phyloP scores from a whole-genome alignment of 257 asterid genomes.

The Solanum sejunctum region DNA sequence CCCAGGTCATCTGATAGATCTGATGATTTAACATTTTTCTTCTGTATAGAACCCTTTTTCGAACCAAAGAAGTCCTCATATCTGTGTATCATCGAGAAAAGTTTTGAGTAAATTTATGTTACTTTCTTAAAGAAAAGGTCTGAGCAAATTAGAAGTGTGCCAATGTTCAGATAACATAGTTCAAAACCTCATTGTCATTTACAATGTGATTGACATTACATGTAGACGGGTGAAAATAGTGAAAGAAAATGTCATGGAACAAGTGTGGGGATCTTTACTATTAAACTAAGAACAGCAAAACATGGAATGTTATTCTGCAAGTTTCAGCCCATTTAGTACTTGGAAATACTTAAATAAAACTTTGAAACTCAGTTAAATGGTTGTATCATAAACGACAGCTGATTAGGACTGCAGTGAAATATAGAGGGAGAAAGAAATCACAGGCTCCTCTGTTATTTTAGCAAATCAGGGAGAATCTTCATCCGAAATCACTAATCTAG shows the following conservation, averaged over 20 bases:
- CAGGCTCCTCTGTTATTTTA: background rate
- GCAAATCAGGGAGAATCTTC: background rate
- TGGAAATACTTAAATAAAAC: background rate
- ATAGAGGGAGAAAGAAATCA: background rate
- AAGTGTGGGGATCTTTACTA: background rate
- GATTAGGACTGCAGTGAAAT: background rate
- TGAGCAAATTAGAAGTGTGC: background rate
- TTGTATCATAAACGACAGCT: background rate
- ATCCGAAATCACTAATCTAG: background rate
- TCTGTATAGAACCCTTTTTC: constrained; percentile 22
- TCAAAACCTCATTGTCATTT: background rate
- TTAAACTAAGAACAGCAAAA: background rate
- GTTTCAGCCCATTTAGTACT: background rate
- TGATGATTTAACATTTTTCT: constrained; percentile 32
- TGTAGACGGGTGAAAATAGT: background rate
- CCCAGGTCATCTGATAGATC: constrained; percentile 41
- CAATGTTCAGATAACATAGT: background rate
- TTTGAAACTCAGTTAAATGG: background rate
- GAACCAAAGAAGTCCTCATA: constrained; percentile 65
- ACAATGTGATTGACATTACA: background rate
- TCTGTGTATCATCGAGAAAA: background rate
- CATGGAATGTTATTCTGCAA: background rate
- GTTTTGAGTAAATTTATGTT: background rate
- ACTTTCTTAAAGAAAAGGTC: background rate
- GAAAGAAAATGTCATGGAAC: background rate